Percentiles rank a stretch among this genome's conserved stretches.
Conservation (phyloP, 345 rosid species). For the Eucalyptus tenuipes region DNA sequence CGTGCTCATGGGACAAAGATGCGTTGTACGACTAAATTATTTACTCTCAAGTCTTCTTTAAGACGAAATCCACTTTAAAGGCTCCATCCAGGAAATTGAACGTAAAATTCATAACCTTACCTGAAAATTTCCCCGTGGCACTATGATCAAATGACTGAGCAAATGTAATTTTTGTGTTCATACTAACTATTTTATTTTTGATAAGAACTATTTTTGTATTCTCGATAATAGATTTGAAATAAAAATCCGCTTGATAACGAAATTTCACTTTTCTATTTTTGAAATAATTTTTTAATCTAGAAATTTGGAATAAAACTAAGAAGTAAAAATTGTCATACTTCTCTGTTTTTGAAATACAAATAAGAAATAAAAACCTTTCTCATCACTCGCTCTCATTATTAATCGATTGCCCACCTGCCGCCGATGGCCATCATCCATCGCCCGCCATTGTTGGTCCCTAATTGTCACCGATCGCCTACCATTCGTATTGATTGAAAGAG, state of each 20-base stretch:
- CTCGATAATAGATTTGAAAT: too few species aligned
- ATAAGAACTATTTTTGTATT: too few species aligned
- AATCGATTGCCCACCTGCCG: rapidly evolving
- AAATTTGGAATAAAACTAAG: too few species aligned
- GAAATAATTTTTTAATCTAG: too few species aligned
- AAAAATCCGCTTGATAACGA: rapidly evolving
- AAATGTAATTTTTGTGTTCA: background rate
- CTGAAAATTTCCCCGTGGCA: background rate
- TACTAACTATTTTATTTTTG: too few species aligned
- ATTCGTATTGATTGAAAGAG: rapidly evolving
- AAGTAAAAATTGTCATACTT: too few species aligned
- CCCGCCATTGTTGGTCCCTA: rapidly evolving
- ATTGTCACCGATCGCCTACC: too few species aligned
- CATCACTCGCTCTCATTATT: rapidly evolving
- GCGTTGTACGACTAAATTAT: background rate
- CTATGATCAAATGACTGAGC: background rate
- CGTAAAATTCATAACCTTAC: rapidly evolving
- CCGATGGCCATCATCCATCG: rapidly evolving
- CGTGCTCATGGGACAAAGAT: background rate
- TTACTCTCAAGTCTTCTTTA: background rate
- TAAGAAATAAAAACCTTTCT: rapidly evolving
- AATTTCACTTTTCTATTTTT: too few species aligned
- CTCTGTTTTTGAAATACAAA: rapidly evolving
- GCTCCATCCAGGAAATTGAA: rapidly evolving
- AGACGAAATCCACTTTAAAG: rapidly evolving